phyloP scores from a whole-genome alignment of 495 filamentous ascomycete species.

The Chaetomium cochliodes region DNA sequence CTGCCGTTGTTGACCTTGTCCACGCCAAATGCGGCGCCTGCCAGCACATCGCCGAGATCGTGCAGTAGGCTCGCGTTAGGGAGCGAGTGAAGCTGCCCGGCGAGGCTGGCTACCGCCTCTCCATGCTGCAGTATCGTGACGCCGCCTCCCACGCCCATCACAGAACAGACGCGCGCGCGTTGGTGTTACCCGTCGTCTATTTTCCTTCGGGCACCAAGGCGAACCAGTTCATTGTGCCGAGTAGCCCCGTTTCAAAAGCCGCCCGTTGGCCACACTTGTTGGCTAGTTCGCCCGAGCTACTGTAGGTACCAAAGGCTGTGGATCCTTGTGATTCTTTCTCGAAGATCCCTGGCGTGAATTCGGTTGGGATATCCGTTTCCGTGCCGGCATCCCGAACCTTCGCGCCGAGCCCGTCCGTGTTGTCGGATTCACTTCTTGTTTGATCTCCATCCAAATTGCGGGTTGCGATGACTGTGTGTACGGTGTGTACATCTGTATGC shows the following conservation, averaged over 20 bases:
- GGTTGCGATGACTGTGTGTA: too few relatives aligned
- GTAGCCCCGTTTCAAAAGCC: background rate
- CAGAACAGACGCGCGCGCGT: too few relatives aligned
- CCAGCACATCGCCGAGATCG: conserved; percentile 1
- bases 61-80: background rate
- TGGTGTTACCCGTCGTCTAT: too few relatives aligned
- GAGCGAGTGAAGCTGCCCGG: background rate
- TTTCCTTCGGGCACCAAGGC: too few relatives aligned
- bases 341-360: background rate
- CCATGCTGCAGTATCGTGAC: too few relatives aligned
- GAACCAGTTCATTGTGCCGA: too few relatives aligned
- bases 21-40: background rate
- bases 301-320: background rate
- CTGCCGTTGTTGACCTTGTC: background rate
- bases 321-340: background rate
- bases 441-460: background rate
- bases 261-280: background rate
- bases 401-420: background rate
- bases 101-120: too few relatives aligned
- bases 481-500: too few relatives aligned
- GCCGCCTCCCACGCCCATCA: too few relatives aligned
- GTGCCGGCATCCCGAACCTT: background rate
- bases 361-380: background rate
- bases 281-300: too few relatives aligned
- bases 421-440: conserved; percentile 7